A percentile compares a stretch with the other conserved stretches of the same genome.
phyloP scores from a whole-genome alignment of 208 protist genomes.

The Wallacemonas sp. region DNA sequence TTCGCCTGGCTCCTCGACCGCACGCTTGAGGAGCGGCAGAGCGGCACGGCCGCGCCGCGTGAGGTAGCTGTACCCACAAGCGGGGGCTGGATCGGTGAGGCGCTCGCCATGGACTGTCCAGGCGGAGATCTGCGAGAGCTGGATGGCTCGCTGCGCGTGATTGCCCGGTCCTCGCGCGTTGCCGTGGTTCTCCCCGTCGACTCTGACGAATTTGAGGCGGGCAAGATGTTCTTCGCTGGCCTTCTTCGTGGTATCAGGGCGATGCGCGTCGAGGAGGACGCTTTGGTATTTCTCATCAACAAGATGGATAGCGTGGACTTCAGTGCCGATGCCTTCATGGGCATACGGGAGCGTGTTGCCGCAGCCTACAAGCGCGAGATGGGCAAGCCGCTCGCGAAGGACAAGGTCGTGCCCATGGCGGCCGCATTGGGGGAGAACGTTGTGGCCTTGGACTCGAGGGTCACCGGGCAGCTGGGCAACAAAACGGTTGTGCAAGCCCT shows the following conservation, averaged over 20 bases:
- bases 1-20: constrained; percentile 11
- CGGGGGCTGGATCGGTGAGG: neutral
- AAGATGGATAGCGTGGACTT: constrained; percentile 5
- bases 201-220: neutral
- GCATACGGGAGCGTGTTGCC: neutral
- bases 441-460: neutral
- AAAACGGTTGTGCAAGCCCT: too few species aligned
- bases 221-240: neutral
- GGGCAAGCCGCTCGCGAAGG: neutral
- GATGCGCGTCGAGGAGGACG: neutral
- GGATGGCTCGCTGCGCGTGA: neutral
- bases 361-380: neutral
- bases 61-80: neutral
- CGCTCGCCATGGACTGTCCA: neutral
- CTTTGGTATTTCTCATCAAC: neutral
- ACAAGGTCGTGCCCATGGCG: neutral
- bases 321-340: neutral
- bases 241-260: neutral
- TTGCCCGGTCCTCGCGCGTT: neutral
- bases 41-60: constrained; percentile 1
- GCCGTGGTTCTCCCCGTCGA: neutral
- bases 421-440: constrained; percentile 1
- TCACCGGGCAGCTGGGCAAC: too few species aligned
- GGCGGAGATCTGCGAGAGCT: neutral
- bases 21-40: neutral